These are phyloP conservation scores for Leucocoprinus sp. DNA, from an alignment of 768 basidiomycete species.

Conservation along the genomic window DNA sequence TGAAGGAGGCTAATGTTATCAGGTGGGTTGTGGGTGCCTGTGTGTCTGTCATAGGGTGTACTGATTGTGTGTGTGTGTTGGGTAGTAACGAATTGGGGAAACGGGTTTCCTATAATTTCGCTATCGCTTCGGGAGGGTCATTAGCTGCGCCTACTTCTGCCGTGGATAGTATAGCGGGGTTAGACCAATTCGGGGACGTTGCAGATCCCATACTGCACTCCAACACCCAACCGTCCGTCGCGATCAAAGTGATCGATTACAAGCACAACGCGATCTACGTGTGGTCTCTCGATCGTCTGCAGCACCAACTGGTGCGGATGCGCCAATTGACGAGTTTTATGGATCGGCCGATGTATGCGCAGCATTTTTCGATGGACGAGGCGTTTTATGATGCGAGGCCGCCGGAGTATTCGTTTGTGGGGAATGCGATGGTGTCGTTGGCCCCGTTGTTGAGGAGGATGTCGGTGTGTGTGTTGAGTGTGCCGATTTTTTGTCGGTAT, in stretches of 20 bases:
- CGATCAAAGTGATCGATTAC: conserved; percentile 87
- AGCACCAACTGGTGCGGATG: conserved; percentile 88
- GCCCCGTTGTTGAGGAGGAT: conserved; percentile 71
- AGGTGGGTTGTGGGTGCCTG: conserved; percentile 57
- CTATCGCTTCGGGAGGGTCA: conserved; percentile 75
- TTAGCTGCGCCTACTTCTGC: conserved; percentile 75
- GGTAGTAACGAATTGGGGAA: conserved; percentile 84
- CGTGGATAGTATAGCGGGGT: conserved; percentile 75
- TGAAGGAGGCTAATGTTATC: conserved; percentile 94
- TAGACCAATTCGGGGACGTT: conserved; percentile 90
- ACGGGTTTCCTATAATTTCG: conserved; percentile 87
- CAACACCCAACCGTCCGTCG: conserved; percentile 72
- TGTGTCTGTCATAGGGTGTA: too few species aligned
- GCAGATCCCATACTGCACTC: conserved; percentile 74
- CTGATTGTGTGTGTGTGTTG: too few species aligned
- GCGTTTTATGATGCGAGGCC: conserved; percentile 87
- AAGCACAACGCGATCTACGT: conserved; percentile 80
- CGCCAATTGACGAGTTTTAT: conserved; percentile 85
- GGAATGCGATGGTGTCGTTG: conserved; percentile 76
- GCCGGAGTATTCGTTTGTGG: conserved; percentile 89
- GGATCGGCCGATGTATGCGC: conserved; percentile 86
- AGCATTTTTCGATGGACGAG: conserved; percentile 89
- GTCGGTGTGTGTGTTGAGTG: conserved; percentile 62
- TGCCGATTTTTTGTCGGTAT: conserved; percentile 90
- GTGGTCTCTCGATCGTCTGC: conserved; percentile 86